Evolutionary conservation across 2,329 filamentous ascomycete genomes (phyloP), one percentile per base, ranked within the genome.

Genomic region (Cephalotrichum gorgonifer): DNA sequence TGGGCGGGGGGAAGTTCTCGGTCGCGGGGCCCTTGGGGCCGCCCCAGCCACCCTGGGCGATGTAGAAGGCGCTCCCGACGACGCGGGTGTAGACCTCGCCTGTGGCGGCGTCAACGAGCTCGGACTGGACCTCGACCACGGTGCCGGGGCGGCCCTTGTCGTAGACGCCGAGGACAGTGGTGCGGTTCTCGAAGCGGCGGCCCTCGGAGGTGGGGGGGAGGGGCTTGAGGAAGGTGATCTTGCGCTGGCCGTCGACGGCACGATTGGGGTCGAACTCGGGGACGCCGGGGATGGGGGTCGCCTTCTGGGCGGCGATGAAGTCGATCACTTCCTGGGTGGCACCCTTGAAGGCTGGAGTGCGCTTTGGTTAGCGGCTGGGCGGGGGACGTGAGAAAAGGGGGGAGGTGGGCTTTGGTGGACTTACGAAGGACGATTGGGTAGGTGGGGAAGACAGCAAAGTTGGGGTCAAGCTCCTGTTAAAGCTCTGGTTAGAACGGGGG

Each of bases 11-110:
- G 70, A 80, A 95, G 69, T 80, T 89, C 56, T 83, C 73, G 0
- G 84, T 85, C 52, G 86, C 83, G 3, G 88, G 88, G 5, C 88
- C 90, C 71, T 95, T 95, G 35, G 90, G 90, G 0, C 90, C 90
- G 55, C 87, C 86, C 90, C 90, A 96, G 64, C 72, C 72, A 58
- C 79, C 79, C 65, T 94, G 88, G 2, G 78, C 87, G 52, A 94
- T 82, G 62, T 83, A 91, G 67, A 95, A 94, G 22, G 76, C 79
- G 58, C 79, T 86, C 45, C 82, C 81, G 35, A 84, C 73, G 52
- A 81, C 78, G 6, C 72, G 66, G 1, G 73, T 74, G 55, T 76
- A 76, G 60, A 75, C 67, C 53, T 75, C 72, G 6, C 70, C 72
- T 3, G 67, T 78, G 51, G 69, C 70, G 48, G 72, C 78, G 56